Percentiles rank a stretch among this genome's conserved stretches.
Conservation (phyloP, 495 filamentous ascomycete genomes). For the Viridothelium virens region DNA sequence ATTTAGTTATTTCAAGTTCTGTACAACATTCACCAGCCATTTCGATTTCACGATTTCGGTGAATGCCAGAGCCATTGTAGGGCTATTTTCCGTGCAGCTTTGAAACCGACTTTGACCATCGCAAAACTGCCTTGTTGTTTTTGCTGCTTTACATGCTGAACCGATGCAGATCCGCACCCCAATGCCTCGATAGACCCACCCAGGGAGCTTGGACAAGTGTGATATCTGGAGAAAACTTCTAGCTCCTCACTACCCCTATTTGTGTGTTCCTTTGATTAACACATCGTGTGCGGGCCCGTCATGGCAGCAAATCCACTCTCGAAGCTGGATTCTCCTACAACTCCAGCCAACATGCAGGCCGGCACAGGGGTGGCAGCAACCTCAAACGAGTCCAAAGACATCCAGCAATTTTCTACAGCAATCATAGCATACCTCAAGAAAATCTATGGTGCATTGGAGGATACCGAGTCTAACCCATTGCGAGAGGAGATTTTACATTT, state of each 20-base stretch:
- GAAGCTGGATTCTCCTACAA: neutral
- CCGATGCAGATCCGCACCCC: neutral
- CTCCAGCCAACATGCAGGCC: conserved; percentile 5
- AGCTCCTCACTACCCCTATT: too few species aligned
- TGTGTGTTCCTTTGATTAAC: too few species aligned
- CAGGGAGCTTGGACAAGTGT: neutral
- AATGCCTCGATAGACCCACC: neutral
- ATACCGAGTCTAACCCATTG: neutral
- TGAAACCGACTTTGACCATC: neutral
- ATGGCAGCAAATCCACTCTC: neutral
- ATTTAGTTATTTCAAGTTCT: neutral
- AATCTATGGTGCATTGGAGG: neutral
- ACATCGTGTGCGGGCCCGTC: too few species aligned
- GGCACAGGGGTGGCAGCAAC: neutral
- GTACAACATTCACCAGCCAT: neutral
- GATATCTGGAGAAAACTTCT: neutral
- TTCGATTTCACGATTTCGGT: too few species aligned
- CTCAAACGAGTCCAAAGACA: neutral
- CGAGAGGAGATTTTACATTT: neutral
- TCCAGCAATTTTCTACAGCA: neutral
- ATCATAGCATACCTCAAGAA: neutral
- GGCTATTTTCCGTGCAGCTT: too few species aligned
- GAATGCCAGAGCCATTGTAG: too few species aligned
- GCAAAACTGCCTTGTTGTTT: neutral
- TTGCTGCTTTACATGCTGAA: neutral